Conservation (phyloP, 2,329 filamentous ascomycete species). For the Xylariaceae sp. region DNA sequence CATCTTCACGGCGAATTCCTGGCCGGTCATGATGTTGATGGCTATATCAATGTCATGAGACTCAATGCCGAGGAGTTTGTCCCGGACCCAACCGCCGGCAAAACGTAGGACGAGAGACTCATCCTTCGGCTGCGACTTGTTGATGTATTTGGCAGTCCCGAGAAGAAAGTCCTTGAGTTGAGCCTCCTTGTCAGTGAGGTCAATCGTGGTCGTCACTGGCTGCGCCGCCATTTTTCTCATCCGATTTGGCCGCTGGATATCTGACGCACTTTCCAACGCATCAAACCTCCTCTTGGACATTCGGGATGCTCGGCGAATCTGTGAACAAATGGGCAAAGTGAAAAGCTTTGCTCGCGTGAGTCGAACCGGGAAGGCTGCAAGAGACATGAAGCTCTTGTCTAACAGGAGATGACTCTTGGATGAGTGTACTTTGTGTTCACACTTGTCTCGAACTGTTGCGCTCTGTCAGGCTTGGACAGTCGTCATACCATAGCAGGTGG, state of each 20-base stretch:
- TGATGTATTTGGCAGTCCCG: slow-evolving; percentile 70
- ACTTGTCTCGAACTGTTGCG: no score
- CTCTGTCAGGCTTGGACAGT: no score
- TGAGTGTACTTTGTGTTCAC: no score
- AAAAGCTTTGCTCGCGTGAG: not conserved
- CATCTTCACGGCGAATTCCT: slow-evolving; percentile 65
- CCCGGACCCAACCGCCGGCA: slow-evolving; percentile 83
- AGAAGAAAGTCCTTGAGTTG: slow-evolving; percentile 72
- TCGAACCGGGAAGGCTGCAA: not conserved
- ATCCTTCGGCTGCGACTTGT: slow-evolving; percentile 42
- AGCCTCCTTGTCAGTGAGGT: slow-evolving; percentile 64
- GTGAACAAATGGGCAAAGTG: not conserved
- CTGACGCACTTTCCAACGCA: slow-evolving; percentile 17
- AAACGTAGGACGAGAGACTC: slow-evolving; percentile 64
- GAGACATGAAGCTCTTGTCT: slow-evolving; percentile 11
- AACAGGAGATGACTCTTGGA: not conserved
- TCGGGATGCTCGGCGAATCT: slow-evolving; percentile 3
- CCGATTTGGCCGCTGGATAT: slow-evolving; percentile 19
- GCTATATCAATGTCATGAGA: slow-evolving; percentile 82
- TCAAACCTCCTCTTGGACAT: slow-evolving; percentile 32
- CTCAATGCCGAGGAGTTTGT: slow-evolving; percentile 67
- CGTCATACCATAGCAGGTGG: no score
- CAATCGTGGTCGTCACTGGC: slow-evolving; percentile 33
- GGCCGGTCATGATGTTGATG: slow-evolving; percentile 80
- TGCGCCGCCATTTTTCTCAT: slow-evolving; percentile 30